Percentiles rank a stretch among this genome's conserved stretches.
These are phyloP conservation scores for Asterophora parasitica DNA, from an alignment of 768 basidiomycete species.

Conservation along the genomic window DNA sequence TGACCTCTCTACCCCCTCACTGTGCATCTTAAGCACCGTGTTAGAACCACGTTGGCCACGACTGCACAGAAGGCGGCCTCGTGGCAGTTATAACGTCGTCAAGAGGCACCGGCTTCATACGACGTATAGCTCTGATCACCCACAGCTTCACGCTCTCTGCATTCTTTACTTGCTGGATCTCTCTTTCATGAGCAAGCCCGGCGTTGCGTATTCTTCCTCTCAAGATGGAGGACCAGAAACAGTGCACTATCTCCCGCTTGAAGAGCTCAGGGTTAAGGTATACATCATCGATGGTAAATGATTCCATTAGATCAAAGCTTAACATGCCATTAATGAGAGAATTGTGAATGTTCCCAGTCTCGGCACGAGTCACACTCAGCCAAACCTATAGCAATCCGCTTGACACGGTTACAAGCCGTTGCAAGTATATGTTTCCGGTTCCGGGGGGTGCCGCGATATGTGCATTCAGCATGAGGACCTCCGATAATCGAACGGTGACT, in stretches of 20 bases:
- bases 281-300: constrained; percentile 44
- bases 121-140: background rate
- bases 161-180: no score
- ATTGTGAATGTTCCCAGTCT: constrained; percentile 31
- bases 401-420: constrained; percentile 33
- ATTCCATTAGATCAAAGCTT: constrained; percentile 5
- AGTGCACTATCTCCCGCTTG: constrained; percentile 29
- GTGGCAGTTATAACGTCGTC: no score
- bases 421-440: constrained; percentile 56
- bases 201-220: constrained; percentile 16
- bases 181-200: constrained; percentile 16
- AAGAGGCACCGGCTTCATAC: background rate
- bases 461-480: constrained; percentile 44
- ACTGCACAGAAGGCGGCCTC: background rate
- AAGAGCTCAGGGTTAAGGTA: constrained; percentile 35
- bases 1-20: background rate
- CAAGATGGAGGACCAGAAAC: background rate
- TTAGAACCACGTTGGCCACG: background rate
- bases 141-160: no score
- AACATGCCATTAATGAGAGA: background rate
- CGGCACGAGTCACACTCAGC: constrained; percentile 36
- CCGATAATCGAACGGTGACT: constrained; percentile 36
- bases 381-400: constrained; percentile 39
- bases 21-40: background rate
- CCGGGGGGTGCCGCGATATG: constrained; percentile 52